Evolutionary conservation across 495 filamentous ascomycete species (phyloP).

Genomic region (Sordaria brevicollis): DNA sequence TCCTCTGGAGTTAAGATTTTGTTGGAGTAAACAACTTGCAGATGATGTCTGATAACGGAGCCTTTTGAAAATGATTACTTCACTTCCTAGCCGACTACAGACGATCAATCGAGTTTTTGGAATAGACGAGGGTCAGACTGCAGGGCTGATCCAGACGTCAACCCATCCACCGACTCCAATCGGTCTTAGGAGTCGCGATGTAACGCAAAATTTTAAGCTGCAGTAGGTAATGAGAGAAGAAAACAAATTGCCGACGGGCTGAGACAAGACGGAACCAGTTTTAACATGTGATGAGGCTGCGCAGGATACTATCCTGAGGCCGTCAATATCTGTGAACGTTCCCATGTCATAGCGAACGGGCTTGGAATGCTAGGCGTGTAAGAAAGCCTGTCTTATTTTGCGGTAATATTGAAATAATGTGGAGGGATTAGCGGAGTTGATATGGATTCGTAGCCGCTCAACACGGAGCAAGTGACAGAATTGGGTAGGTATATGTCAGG

Average conservation of each 20-base stretch:
- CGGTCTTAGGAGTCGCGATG: neutral
- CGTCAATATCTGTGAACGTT: neutral
- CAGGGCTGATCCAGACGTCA: neutral
- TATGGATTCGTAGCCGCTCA: neutral
- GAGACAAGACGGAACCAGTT: neutral
- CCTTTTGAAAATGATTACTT: too few relatives aligned
- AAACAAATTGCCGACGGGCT: neutral
- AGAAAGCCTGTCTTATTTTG: neutral
- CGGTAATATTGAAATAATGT: neutral
- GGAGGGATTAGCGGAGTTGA: neutral
- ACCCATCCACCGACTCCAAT: neutral
- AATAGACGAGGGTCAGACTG: neutral
- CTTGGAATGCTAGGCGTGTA: neutral
- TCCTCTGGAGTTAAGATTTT: neutral
- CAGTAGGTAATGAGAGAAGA: neutral
- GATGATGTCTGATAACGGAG: neutral
- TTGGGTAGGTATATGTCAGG: neutral
- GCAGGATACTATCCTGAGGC: neutral
- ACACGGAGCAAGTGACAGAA: neutral
- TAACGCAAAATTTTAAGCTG: neutral
- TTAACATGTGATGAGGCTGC: neutral
- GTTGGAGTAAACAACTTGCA: neutral
- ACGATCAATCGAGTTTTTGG: too few relatives aligned
- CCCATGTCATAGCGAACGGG: neutral
- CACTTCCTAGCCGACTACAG: too few relatives aligned